These are phyloP conservation scores for Gastrolobium villosum DNA, from an alignment of 306 rosid species.

Conservation along the genomic window DNA sequence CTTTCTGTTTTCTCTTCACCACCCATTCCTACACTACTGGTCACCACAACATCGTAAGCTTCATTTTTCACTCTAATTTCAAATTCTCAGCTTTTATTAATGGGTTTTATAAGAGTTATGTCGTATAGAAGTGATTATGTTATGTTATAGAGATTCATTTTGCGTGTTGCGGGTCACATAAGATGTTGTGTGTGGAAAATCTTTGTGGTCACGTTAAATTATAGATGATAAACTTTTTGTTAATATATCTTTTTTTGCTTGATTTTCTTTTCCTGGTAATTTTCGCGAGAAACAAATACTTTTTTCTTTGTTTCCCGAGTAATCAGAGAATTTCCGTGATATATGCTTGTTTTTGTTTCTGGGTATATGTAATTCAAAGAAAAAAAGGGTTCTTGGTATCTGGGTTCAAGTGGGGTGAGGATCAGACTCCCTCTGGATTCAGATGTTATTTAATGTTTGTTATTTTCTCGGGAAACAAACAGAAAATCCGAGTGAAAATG, in stretches of 20 bases:
- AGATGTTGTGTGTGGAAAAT: no score
- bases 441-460: not conserved
- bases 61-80: not conserved
- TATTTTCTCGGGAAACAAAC: not conserved
- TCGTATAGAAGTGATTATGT: no score
- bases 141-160: no score
- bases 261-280: not conserved
- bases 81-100: not conserved
- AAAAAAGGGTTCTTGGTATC: constrained; percentile 11
- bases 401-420: not conserved
- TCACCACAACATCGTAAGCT: constrained; percentile 51
- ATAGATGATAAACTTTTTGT: no score
- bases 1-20: constrained; percentile 60
- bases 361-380: not conserved
- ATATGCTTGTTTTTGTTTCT: not conserved
- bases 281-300: not conserved
- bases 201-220: no score
- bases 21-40: constrained; percentile 47
- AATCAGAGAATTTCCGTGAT: not conserved
- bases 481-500: not conserved
- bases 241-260: no score
- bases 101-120: no score
- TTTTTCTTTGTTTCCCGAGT: not conserved
- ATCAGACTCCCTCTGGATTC: constrained; percentile 11
- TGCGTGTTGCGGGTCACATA: no score